phyloP scores from a whole-genome alignment of 2,329 filamentous ascomycete species.

The Cladophialophora psammophila region DNA sequence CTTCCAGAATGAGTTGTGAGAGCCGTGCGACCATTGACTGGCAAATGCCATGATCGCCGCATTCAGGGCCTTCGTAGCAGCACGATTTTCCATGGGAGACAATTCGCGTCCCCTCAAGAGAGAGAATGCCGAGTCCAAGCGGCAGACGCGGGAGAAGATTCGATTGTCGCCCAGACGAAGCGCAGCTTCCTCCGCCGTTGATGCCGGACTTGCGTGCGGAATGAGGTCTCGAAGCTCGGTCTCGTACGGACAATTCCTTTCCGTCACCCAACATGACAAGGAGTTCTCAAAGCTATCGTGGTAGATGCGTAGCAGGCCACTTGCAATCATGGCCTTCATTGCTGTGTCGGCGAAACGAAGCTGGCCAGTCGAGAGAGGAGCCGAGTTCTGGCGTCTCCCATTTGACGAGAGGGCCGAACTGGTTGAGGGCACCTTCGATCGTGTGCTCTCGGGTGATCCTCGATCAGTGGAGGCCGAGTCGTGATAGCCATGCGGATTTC shows the following conservation, averaged over 20 bases:
- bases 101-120: conserved; percentile 49
- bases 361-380: conserved; percentile 21
- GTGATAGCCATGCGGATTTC: neutral
- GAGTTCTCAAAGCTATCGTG: conserved; percentile 37
- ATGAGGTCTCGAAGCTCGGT: conserved; percentile 38
- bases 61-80: conserved; percentile 51
- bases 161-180: conserved; percentile 56
- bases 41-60: conserved; percentile 55
- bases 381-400: conserved; percentile 9
- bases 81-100: conserved; percentile 48
- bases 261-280: conserved; percentile 36
- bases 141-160: conserved; percentile 54
- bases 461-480: neutral
- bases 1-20: conserved; percentile 35
- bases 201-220: conserved; percentile 38
- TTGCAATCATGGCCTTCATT: conserved; percentile 50
- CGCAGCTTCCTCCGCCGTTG: conserved; percentile 53
- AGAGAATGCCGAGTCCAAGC: conserved; percentile 50
- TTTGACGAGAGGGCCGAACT: conserved; percentile 8
- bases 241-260: conserved; percentile 46
- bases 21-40: conserved; percentile 49
- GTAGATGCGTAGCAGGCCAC: conserved; percentile 34
- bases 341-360: conserved; percentile 45
- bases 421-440: conserved; percentile 12
- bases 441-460: neutral